Conservation (phyloP, 768 basidiomycete genomes). For the Hydnum rufescens region DNA sequence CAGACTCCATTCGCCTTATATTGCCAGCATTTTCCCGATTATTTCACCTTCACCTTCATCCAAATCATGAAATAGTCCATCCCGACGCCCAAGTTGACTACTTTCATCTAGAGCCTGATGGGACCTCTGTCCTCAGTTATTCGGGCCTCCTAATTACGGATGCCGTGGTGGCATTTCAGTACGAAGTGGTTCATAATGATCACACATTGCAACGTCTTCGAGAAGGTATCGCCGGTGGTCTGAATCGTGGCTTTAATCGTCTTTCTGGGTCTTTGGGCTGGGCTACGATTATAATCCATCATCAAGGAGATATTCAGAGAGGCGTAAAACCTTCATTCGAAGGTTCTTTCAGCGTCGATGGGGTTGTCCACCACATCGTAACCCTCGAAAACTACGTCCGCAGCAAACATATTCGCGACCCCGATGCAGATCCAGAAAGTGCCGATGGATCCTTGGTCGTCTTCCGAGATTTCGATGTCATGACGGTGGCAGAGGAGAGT, state of each 20-base stretch:
- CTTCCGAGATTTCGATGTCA: slow-evolving; percentile 54
- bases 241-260: slow-evolving; percentile 13
- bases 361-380: slow-evolving; percentile 48
- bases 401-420: slow-evolving; percentile 36
- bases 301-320: slow-evolving; percentile 29
- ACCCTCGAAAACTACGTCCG: slow-evolving; percentile 52
- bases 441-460: slow-evolving; percentile 41
- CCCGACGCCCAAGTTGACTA: slow-evolving; percentile 56
- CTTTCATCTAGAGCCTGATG: slow-evolving; percentile 32
- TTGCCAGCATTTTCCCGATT: slow-evolving; percentile 44
- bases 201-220: slow-evolving; percentile 35
- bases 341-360: slow-evolving; percentile 53
- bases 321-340: slow-evolving; percentile 42
- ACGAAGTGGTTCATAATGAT: slow-evolving; percentile 48
- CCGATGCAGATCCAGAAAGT: slow-evolving; percentile 26
- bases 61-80: slow-evolving; percentile 61
- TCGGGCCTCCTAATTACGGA: slow-evolving; percentile 44
- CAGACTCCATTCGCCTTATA: slow-evolving; percentile 51
- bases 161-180: slow-evolving; percentile 47
- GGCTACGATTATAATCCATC: slow-evolving; percentile 58
- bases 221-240: slow-evolving; percentile 39
- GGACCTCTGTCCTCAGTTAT: slow-evolving; percentile 29
- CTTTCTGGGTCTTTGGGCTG: slow-evolving; percentile 38
- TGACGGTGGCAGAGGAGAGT: no score
- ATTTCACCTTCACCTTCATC: slow-evolving; percentile 54